Conservation (phyloP, 2,329 filamentous ascomycete genomes). For the Dendrostoma leiphaemia region DNA sequence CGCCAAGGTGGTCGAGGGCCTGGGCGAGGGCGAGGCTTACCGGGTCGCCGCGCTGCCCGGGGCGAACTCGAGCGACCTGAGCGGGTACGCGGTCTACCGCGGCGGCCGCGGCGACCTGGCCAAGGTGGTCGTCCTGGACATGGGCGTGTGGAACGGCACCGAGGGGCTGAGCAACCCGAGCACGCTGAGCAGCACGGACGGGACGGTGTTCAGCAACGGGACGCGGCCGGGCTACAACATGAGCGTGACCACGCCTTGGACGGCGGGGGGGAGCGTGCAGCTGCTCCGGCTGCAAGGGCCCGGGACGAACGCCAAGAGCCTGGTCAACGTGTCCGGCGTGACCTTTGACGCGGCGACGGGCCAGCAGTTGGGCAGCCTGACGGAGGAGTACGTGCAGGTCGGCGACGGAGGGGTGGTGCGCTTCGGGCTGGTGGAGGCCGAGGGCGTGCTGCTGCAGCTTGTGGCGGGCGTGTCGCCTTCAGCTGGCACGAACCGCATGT, state of each 20-base stretch:
- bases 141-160: conserved; percentile 37
- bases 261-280: conserved; percentile 21
- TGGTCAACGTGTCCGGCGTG: conserved; percentile 29
- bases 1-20: conserved; percentile 25
- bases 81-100: conserved; percentile 31
- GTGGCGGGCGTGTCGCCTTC: background rate
- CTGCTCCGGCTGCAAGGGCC: conserved; percentile 29
- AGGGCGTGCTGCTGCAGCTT: conserved; percentile 31
- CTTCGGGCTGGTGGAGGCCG: conserved; percentile 27
- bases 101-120: conserved; percentile 18
- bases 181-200: conserved; percentile 27
- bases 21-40: conserved; percentile 4
- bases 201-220: conserved; percentile 28
- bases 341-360: conserved; percentile 29
- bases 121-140: conserved; percentile 34
- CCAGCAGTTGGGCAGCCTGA: conserved; percentile 17
- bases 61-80: conserved; percentile 33
- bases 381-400: conserved; percentile 25
- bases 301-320: conserved; percentile 35
- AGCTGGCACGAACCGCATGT: background rate
- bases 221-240: conserved; percentile 25
- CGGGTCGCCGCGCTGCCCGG: conserved; percentile 29
- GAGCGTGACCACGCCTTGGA: conserved; percentile 29
- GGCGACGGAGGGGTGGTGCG: conserved; percentile 25
- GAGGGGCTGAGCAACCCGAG: conserved; percentile 32